These are phyloP conservation scores for Globisporangium acanthophoron DNA, from an alignment of 352 stramenopile genomes.

Conservation along the genomic window DNA sequence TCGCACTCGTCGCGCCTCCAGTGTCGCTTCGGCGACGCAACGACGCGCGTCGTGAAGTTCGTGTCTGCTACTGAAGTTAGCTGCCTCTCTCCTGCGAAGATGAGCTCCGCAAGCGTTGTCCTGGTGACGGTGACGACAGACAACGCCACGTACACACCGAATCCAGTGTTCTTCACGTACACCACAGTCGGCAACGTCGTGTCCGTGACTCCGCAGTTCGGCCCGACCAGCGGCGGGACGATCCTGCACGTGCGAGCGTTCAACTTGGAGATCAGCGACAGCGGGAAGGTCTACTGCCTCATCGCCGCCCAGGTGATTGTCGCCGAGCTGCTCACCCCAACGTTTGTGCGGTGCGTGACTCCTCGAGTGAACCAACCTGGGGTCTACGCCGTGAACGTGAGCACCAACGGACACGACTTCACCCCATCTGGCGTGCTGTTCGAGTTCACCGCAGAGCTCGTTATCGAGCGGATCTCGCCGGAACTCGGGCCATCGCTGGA, in stretches of 20 bases:
- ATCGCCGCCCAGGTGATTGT: slow-evolving; percentile 26
- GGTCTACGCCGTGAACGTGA: slow-evolving; percentile 42
- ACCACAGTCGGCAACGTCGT: slow-evolving; percentile 41
- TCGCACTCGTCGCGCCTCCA: slow-evolving; percentile 31
- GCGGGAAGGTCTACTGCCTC: slow-evolving; percentile 28
- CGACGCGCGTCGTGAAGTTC: slow-evolving; percentile 48
- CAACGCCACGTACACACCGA: slow-evolving; percentile 50
- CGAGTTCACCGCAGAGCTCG: slow-evolving; percentile 37
- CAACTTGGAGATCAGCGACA: slow-evolving; percentile 46
- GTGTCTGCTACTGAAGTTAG: slow-evolving; percentile 66
- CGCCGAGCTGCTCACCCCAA: slow-evolving; percentile 26
- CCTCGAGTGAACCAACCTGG: slow-evolving; percentile 22
- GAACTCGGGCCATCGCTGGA: slow-evolving; percentile 47
- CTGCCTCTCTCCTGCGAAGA: slow-evolving; percentile 54
- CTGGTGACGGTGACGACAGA: slow-evolving; percentile 62
- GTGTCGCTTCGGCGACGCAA: slow-evolving; percentile 77
- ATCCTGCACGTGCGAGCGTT: slow-evolving; percentile 48
- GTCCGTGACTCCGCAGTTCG: slow-evolving; percentile 45
- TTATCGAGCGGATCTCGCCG: slow-evolving; percentile 42
- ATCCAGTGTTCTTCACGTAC: slow-evolving; percentile 82
- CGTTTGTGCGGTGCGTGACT: slow-evolving; percentile 42
- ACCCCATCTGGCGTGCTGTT: slow-evolving; percentile 36
- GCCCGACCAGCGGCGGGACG: slow-evolving; percentile 46
- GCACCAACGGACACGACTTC: slow-evolving; percentile 50
- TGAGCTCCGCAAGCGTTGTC: slow-evolving; percentile 30